Base-by-base conservation (phyloP, 768 basidiomycete genomes). In the Boletus vinaceobasis region DNA sequence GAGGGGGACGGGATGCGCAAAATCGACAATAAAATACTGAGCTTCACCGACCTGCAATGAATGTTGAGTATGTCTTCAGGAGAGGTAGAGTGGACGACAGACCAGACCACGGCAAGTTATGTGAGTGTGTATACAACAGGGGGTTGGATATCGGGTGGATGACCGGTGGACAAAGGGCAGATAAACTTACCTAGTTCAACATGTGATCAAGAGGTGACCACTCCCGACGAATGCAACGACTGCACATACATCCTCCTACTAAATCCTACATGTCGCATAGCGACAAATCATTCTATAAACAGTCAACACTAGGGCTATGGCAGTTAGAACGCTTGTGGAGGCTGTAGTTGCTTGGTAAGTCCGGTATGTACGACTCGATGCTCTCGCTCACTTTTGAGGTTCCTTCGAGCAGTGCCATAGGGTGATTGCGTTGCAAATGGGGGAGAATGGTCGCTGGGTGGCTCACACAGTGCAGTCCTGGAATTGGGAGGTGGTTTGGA, bases 161-260 rank as follows among this genome's bases (percentile, higher is more conserved):
- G n/a, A 40, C 9, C 13, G 19, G 32, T 5, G 10, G 27, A 50
- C n/a, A 26, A 8, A 3, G 23, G 39, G 14, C 1, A 4, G 7
- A 32, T 31, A 38, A 17, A 4, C 56, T 36, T 35, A 59, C 60
- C 33, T 2, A 50, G 40, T 31, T 57, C 43, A 8, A 54, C 43
- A 11, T 42, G 42, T n/a, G 43, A n/a, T 44, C 17, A 54, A 14
- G 32, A 65, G 11, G 50, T 33, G 27, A 51, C 43, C 43, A 15
- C 56, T 27, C 11, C 47, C 48, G 15, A 45, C 26, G 32, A 21
- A 11, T 37, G 51, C 63, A 36, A 55, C 32, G 4, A 36, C n/a
- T 9, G 49, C 56, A 14, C 43, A 57, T n/a, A 21, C 43, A 43
- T 66, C 66, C 31, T 68, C 66, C 57, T 60, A 66, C 56, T 64